Conservation (phyloP, 768 basidiomycete species). For the Suillus decipiens region DNA sequence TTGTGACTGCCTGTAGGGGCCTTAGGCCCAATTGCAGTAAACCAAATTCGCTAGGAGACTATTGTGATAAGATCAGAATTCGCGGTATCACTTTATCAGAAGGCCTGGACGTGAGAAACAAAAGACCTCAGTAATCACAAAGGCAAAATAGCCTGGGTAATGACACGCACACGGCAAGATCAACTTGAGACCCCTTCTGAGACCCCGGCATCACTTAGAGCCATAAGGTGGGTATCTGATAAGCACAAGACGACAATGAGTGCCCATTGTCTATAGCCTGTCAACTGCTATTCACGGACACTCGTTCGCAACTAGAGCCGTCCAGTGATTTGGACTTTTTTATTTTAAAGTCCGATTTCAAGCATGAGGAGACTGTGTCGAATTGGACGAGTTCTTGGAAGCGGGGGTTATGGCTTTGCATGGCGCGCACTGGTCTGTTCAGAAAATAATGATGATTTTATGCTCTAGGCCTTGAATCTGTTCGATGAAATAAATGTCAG, state of each 20-base stretch:
- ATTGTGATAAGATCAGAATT: background rate
- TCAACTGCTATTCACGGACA: slow-evolving; percentile 45
- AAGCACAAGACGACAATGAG: background rate
- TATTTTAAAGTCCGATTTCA: slow-evolving; percentile 73
- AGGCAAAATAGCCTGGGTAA: background rate
- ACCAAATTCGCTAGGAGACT: background rate
- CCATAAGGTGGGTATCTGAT: slow-evolving; percentile 26
- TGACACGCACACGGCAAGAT: slow-evolving; percentile 2
- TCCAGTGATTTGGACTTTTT: slow-evolving; percentile 37
- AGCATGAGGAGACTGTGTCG: slow-evolving; percentile 51
- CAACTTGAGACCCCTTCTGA: background rate
- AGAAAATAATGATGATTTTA: slow-evolving; percentile 6
- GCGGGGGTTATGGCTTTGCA: slow-evolving; percentile 6
- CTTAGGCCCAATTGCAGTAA: background rate
- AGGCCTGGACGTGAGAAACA: background rate
- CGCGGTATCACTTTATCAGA: background rate
- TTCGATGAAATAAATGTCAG: background rate
- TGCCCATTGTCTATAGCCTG: background rate
- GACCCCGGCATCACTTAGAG: background rate
- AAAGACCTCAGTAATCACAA: background rate
- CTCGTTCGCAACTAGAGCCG: slow-evolving; percentile 41
- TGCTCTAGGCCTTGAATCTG: background rate
- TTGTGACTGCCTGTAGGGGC: background rate
- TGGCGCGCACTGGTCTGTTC: slow-evolving; percentile 2
- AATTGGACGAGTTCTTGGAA: slow-evolving; percentile 1